Evolutionary conservation across 352 stramenopile genomes (phyloP).

Genomic region (Pythium aristosporum): DNA sequence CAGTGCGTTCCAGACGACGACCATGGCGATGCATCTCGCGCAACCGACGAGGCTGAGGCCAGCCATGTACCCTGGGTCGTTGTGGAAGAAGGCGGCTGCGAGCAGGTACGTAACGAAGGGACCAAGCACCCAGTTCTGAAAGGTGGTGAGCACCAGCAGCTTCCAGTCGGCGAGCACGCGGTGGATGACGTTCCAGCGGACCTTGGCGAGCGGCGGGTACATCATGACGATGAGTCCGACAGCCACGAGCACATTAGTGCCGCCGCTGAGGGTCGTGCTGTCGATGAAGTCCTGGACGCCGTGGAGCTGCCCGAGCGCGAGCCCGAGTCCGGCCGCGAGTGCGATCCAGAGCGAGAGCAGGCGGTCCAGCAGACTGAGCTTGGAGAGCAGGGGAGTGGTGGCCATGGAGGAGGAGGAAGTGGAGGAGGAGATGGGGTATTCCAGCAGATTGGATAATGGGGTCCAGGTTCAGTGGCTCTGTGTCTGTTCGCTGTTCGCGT

Average conservation of each 20-base stretch:
- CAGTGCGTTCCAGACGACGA: constrained; percentile 79
- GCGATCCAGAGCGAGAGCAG: constrained; percentile 68
- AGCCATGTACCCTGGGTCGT: constrained; percentile 49
- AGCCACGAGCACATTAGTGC: constrained; percentile 55
- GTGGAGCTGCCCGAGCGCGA: constrained; percentile 45
- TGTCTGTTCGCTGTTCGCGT: constrained; percentile 15
- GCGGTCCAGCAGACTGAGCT: constrained; percentile 50
- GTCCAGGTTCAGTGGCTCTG: background rate
- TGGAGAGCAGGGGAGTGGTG: constrained; percentile 11
- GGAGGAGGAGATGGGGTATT: background rate
- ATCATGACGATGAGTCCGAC: constrained; percentile 60
- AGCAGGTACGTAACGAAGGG: constrained; percentile 60
- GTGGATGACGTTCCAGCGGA: constrained; percentile 50
- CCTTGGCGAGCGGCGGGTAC: constrained; percentile 57
- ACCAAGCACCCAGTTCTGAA: constrained; percentile 64
- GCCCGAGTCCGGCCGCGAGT: constrained; percentile 35
- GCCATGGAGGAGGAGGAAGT: background rate
- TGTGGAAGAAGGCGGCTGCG: constrained; percentile 46
- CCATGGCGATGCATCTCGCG: constrained; percentile 77
- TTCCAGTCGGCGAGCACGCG: constrained; percentile 44
- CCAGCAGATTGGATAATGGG: background rate
- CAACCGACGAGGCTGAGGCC: constrained; percentile 72
- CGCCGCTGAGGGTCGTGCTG: constrained; percentile 42
- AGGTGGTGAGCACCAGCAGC: constrained; percentile 47
- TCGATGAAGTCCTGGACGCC: constrained; percentile 45